Evolutionary conservation across 306 rosid genomes (phyloP), one percentile per base, ranked within the genome.

Genomic region (Citrullus amarus): DNA sequence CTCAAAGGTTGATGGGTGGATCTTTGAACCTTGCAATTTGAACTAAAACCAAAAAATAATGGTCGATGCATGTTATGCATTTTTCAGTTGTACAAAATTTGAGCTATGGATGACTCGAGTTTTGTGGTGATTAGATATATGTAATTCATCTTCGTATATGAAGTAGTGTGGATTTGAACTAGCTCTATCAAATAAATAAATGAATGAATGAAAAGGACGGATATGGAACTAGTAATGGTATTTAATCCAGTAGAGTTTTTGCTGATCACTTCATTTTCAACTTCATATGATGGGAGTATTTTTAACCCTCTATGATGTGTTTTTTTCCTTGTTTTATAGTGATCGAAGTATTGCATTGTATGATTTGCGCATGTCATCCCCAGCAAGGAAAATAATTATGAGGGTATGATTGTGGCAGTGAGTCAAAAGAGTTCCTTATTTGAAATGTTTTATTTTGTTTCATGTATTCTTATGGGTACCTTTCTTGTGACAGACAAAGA

Each of bases 301-400:
- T 51, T 9, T 51, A 44, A 7, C 76, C 48, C 38, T 34, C 22
- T 32, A 74, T 1, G 9, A 36, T 30, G 17, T 74, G 22, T 11
- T 46, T 70, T 70, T 17, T 22, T 17, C 25, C 18, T 38, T 48
- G 4, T 34, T 70, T 83, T 84, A 81, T 44, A 95, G 99, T 86
- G 97, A 92, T 80, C 89, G 97, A 75, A 87, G 97, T 85, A 95
- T 95, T 84, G 83, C 86, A 38, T 74, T 95, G 75, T 95, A 95
- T 58, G 99, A 95, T 82, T 36, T 95, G 78, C 97, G 96, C 39
- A 87, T 84, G 97, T 82, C 88, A 78, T 74, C 92, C 63, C 88
- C 92, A 41, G 80, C 86, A 32, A 84, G 92, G 71, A 91, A 92
- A 85, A 18, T 87, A 66, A 86, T 95, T 77, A 92, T 95, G 97